Base-by-base conservation (phyloP, 2,329 filamentous ascomycete genomes). In the Verticillium longisporum region DNA sequence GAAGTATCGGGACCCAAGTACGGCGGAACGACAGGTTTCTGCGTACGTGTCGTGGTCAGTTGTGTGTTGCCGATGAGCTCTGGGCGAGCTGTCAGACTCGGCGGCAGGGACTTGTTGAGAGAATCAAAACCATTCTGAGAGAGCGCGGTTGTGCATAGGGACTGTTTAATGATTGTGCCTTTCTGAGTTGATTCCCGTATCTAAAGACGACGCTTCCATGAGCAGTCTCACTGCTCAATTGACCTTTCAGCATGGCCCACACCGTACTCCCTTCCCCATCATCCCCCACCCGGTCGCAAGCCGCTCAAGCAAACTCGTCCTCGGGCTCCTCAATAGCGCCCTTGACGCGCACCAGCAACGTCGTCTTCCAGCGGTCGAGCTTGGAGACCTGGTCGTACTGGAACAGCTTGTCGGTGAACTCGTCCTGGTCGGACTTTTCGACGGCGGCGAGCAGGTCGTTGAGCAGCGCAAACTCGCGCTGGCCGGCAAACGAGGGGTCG, bases 321-420 rank as follows among this genome's bases (percentile, higher is more conserved):
- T 77, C 74, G 18, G 73, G 72, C 64, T 75, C 80, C 77, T 94
- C 89, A 68, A 97, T 96, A 60, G 82, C 82, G 69, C 88, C 88
- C 87, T 97, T 97, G 70, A 97, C 83, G 68, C 87, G 85, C 70
- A 96, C 78, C 65, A 97, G 75, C 61, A 97, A 79, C 36, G 89
- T 91, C 58, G 91, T 97, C 88, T 97, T 97, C 94, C 94, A 98
- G 80, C 94, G 95, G 73, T 97, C 93, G 70, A 98, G 78, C 81
- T 95, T 95, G 78, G 88, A 95, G 78, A 97, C 82, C 78, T 96
- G 91, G 74, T 97, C 92, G 72, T 86, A 98, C 73, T 94, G 88
- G 80, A 90, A 96, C 65, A 95, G 77, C 74, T 93, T 92, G 71
- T 96, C 91, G 26, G 89, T 85, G 70, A 96, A 98, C 63, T 83